Percentiles rank a stretch among this genome's conserved stretches.
These are phyloP conservation scores for Medicago arabica DNA, from an alignment of 306 rosid genomes.

Conservation along the genomic window DNA sequence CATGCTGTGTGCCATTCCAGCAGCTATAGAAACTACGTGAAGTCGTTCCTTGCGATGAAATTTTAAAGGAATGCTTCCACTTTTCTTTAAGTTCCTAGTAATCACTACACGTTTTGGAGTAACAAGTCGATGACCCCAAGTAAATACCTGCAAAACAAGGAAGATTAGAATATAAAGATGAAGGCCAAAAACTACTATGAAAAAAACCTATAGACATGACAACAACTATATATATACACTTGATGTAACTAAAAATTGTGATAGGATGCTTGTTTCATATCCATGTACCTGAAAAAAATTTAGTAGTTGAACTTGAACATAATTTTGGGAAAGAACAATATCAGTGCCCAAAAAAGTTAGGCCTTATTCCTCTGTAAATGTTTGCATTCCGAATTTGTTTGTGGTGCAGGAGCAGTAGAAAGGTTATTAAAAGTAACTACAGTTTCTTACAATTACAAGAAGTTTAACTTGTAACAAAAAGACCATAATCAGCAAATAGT, in stretches of 20 bases:
- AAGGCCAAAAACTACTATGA: constrained; percentile 20
- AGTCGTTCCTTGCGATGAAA: constrained; percentile 84
- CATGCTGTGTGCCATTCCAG: constrained; percentile 85
- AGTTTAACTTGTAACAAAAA: constrained; percentile 20
- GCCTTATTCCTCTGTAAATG: constrained; percentile 29
- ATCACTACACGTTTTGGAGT: constrained; percentile 87
- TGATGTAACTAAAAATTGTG: constrained; percentile 22
- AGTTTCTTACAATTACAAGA: constrained; percentile 31
- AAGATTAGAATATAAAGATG: constrained; percentile 29
- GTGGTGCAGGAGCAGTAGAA: constrained; percentile 14
- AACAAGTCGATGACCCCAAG: constrained; percentile 98
- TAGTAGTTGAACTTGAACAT: constrained; percentile 29
- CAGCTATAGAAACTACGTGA: constrained; percentile 76
- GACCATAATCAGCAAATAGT: constrained; percentile 34
- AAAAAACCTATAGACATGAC: background rate
- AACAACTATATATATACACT: constrained; percentile 25
- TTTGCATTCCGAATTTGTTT: constrained; percentile 17
- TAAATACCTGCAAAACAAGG: constrained; percentile 71
- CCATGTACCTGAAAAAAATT: constrained; percentile 17
- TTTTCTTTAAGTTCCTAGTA: constrained; percentile 84
- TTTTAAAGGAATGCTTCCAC: constrained; percentile 76
- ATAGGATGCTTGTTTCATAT: background rate
- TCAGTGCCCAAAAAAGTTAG: constrained; percentile 30
- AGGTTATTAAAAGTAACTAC: constrained; percentile 17
- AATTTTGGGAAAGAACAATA: constrained; percentile 34